These are phyloP conservation scores for Brassica nigra DNA, from an alignment of 345 rosid genomes.

Conservation along the genomic window DNA sequence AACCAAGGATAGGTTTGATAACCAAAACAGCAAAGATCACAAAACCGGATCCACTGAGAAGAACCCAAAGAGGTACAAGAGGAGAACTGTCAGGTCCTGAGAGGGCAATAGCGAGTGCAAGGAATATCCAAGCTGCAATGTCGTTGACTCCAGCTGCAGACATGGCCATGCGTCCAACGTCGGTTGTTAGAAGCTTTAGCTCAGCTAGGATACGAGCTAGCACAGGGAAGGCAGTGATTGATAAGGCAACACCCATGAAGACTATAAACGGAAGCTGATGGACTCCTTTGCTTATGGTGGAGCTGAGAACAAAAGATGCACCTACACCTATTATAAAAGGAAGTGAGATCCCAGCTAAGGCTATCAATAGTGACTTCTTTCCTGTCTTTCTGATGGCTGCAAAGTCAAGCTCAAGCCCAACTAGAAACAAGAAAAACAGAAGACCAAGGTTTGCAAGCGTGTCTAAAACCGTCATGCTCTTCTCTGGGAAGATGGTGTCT, in stretches of 20 bases:
- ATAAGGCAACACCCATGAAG: slow-evolving; percentile 57
- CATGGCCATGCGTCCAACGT: slow-evolving; percentile 56
- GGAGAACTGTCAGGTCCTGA: slow-evolving; percentile 47
- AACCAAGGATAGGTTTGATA: slow-evolving; percentile 41
- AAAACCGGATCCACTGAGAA: slow-evolving; percentile 48
- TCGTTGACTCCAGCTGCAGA: slow-evolving; percentile 58
- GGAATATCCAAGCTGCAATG: slow-evolving; percentile 55
- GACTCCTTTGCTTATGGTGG: slow-evolving; percentile 40
- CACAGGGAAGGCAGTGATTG: slow-evolving; percentile 60
- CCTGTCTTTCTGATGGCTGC: slow-evolving; percentile 46
- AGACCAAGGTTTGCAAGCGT: slow-evolving; percentile 63
- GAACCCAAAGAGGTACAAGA: slow-evolving; percentile 52
- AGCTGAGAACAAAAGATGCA: slow-evolving; percentile 47
- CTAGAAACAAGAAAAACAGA: slow-evolving; percentile 61
- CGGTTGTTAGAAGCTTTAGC: slow-evolving; percentile 56
- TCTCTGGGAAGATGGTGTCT: slow-evolving; percentile 51
- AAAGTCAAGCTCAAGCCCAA: slow-evolving; percentile 67
- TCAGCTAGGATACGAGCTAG: slow-evolving; percentile 59
- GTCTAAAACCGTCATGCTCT: slow-evolving; percentile 56
- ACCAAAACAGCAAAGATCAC: slow-evolving; percentile 45
- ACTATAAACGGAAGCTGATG: slow-evolving; percentile 44
- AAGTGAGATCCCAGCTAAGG: slow-evolving; percentile 57
- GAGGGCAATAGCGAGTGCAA: slow-evolving; percentile 55
- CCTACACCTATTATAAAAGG: slow-evolving; percentile 56
- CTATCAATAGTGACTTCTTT: slow-evolving; percentile 49